A percentile compares a stretch with the other conserved stretches of the same genome.
phyloP scores from a whole-genome alignment of 768 basidiomycete genomes.

The Agrocybe pediades region DNA sequence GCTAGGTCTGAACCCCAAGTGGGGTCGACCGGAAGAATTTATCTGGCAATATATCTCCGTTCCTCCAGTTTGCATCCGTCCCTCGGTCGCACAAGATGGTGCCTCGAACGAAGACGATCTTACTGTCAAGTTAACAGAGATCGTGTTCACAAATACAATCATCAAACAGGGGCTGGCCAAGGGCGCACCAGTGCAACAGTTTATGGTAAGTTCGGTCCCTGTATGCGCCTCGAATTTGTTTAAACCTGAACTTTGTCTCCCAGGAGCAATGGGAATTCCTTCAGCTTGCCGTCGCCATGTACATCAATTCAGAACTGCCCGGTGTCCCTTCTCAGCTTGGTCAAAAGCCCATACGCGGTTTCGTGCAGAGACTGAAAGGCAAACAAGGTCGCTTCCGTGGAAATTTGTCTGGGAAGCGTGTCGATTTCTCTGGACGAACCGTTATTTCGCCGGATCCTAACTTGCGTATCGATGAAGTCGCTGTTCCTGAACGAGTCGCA shows the following conservation, averaged over 20 bases:
- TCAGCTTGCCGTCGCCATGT: conserved; percentile 93
- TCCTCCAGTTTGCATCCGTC: conserved; percentile 95
- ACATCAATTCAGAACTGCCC: conserved; percentile 96
- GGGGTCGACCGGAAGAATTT: conserved; percentile 94
- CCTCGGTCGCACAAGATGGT: conserved; percentile 96
- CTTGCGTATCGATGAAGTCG: conserved; percentile 96
- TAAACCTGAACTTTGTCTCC: not conserved
- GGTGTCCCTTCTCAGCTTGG: conserved; percentile 87
- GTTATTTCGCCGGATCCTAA: conserved; percentile 99
- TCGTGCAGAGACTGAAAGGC: conserved; percentile 96
- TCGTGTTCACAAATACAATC: conserved; percentile 90
- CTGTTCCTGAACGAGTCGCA: conserved; percentile 93
- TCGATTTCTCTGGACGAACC: conserved; percentile 97
- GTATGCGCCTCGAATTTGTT: not conserved
- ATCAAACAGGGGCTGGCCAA: conserved; percentile 89
- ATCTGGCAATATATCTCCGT: conserved; percentile 99
- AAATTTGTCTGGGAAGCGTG: conserved; percentile 97
- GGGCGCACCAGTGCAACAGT: conserved; percentile 84
- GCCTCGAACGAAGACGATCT: conserved; percentile 99
- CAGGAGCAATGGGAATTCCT: conserved; percentile 99
- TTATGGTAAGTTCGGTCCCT: conserved; percentile 63
- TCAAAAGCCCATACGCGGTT: conserved; percentile 94
- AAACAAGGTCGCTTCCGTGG: conserved; percentile 99
- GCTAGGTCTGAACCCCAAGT: conserved; percentile 84
- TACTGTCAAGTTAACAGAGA: conserved; percentile 96